Evolutionary conservation across 192 early-diverging fungal genomes (phyloP).

Genomic region (Backusella sp.): DNA sequence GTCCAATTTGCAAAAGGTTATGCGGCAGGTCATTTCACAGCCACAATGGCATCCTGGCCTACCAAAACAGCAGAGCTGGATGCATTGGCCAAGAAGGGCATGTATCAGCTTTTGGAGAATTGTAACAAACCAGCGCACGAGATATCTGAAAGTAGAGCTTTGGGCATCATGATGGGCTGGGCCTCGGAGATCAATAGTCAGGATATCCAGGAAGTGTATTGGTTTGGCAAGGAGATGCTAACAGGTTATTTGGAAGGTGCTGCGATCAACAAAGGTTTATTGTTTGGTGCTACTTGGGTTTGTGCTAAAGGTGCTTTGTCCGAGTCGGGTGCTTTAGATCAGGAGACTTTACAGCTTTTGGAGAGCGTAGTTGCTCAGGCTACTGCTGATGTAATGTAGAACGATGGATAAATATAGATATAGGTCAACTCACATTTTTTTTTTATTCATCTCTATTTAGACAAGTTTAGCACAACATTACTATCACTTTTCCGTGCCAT

Average conservation of each 20-base stretch:
- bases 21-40: slow-evolving; percentile 16
- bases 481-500: slow-evolving; percentile 31
- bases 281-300: slow-evolving; percentile 24
- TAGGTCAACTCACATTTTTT: background rate
- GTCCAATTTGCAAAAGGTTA: slow-evolving; percentile 22
- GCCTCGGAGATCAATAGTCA: slow-evolving; percentile 18
- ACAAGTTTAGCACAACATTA: slow-evolving; percentile 9
- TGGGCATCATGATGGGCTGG: slow-evolving; percentile 32
- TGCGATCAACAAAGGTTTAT: background rate
- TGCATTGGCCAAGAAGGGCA: background rate
- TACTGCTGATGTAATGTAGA: slow-evolving; percentile 18
- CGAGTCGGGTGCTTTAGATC: background rate
- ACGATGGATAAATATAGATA: background rate
- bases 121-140: background rate
- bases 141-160: slow-evolving; percentile 13
- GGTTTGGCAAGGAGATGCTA: slow-evolving; percentile 9
- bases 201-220: slow-evolving; percentile 1
- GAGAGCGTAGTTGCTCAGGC: slow-evolving; percentile 16
- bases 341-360: slow-evolving; percentile 25
- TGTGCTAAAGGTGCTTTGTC: slow-evolving; percentile 11
- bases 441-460: slow-evolving; percentile 13
- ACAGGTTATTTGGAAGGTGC: background rate
- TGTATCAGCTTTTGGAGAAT: background rate
- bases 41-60: slow-evolving; percentile 9
- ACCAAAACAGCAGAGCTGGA: slow-evolving; percentile 13